These are phyloP conservation scores for Candida golubevii DNA, from an alignment of 805 yeast genomes.

Conservation along the genomic window DNA sequence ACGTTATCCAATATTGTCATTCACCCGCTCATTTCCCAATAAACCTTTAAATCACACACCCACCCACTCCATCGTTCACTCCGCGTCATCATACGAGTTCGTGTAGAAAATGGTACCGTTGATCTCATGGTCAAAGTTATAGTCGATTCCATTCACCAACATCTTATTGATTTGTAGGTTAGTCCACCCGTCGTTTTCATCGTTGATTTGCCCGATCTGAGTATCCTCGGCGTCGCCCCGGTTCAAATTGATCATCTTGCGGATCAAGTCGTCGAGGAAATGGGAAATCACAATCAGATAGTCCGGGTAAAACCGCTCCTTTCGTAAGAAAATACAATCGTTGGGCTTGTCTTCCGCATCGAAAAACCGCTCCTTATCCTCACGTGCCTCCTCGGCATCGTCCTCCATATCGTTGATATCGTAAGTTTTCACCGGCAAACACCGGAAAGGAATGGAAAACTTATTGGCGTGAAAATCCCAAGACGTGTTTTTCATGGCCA, in stretches of 20 bases:
- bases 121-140: constrained; percentile 31
- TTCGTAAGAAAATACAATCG: constrained; percentile 12
- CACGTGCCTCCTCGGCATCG: constrained; percentile 16
- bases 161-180: constrained; percentile 23
- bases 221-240: constrained; percentile 41
- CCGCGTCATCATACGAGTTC: constrained; percentile 22
- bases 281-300: constrained; percentile 28
- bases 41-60: background rate
- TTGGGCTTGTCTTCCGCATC: constrained; percentile 20
- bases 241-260: constrained; percentile 29
- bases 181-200: constrained; percentile 35
- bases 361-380: constrained; percentile 15
- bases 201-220: constrained; percentile 21
- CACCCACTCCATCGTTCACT: background rate
- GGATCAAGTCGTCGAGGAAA: constrained; percentile 30
- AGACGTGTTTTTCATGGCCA: constrained; percentile 18
- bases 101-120: constrained; percentile 38
- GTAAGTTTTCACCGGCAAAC: constrained; percentile 29
- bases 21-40: background rate
- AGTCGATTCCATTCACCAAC: constrained; percentile 32
- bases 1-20: too few relatives aligned
- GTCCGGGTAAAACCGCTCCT: constrained; percentile 15
- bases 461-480: constrained; percentile 33
- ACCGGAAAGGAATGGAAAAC: constrained; percentile 28
- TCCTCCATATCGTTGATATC: constrained; percentile 37